Evolutionary conservation across 2,329 filamentous ascomycete species (phyloP), one percentile per base, ranked within the genome.

Genomic region (Diaporthe capsici): DNA sequence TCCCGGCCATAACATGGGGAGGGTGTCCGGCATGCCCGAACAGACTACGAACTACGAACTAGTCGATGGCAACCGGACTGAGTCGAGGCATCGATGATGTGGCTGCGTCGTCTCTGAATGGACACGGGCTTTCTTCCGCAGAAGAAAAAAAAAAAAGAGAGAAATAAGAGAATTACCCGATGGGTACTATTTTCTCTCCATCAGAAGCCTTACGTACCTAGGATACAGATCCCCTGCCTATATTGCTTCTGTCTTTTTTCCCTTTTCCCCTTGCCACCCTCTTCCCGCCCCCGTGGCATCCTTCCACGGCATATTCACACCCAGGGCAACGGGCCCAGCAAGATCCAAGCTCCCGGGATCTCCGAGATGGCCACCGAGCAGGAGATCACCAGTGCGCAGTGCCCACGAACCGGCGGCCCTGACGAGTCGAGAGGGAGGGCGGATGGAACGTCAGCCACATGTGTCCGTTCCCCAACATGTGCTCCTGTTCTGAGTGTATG

Each of bases 391-490:
- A 61, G 58, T 61, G 37, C 13, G 13, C 17, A 34, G 25, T 53
- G 25, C 37, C 51, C 47, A 65, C 73, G 47, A 57, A 51, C 51
- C 39, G 47, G 58, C 42, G 49, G 55, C 20, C 73, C 47, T 63
- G 65, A 28, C 65, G 44, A 57, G 67, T 57, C 67, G 57, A 71
- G 44, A 63, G 51, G 44, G 67, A 63, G 44, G 68, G 39, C 39
- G 60, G 25, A 65, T 65, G 68, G 31, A 47, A 44, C 58, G 57
- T 67, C 57, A 47, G 68, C 73, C 57, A 55, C 57, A 72, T 47
- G 47, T 51, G 73, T 13, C 12, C n/a, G 55, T 39, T 25, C 4
- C 15, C 31, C 31, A 55, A 25, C n/a, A 15, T 73, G n/a, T 53
- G 28, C 51, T 63, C 15, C 34, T 49, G 53, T 47, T 31, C 34